phyloP scores from a whole-genome alignment of 306 rosid species.

The Senna tora region DNA sequence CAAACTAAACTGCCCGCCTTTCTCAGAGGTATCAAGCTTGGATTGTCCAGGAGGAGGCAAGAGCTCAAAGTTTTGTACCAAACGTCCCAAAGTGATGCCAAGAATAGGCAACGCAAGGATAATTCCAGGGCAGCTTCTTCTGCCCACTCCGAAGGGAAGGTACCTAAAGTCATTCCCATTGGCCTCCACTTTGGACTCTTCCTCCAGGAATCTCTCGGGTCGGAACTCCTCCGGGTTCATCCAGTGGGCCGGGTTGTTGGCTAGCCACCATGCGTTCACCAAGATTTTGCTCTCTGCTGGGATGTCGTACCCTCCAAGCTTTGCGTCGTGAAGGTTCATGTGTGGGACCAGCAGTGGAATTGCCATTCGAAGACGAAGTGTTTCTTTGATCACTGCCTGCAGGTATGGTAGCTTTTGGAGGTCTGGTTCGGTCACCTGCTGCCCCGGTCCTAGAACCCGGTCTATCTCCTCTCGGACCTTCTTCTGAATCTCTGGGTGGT shows the following conservation, averaged over 20 bases:
- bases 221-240: constrained; percentile 79
- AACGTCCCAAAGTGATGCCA: constrained; percentile 76
- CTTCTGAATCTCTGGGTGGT: constrained; percentile 71
- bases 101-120: constrained; percentile 87
- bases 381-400: constrained; percentile 84
- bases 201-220: constrained; percentile 87
- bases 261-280: constrained; percentile 91
- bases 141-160: constrained; percentile 85
- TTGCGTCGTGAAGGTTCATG: constrained; percentile 88
- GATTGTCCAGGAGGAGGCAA: constrained; percentile 80
- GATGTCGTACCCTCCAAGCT: constrained; percentile 71
- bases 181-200: constrained; percentile 83
- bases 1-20: constrained; percentile 91
- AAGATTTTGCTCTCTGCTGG: constrained; percentile 87
- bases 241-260: constrained; percentile 88
- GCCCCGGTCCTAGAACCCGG: constrained; percentile 62
- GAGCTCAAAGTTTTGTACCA: constrained; percentile 86
- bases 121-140: constrained; percentile 93
- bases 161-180: constrained; percentile 89
- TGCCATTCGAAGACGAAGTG: constrained; percentile 81
- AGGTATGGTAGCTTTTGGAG: constrained; percentile 74
- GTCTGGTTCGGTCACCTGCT: constrained; percentile 77
- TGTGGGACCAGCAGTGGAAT: constrained; percentile 90
- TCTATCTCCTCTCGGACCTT: constrained; percentile 68
- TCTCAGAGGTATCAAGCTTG: constrained; percentile 74